phyloP scores from a whole-genome alignment of 768 basidiomycete species.

The Sporobolomyces pararoseus region DNA sequence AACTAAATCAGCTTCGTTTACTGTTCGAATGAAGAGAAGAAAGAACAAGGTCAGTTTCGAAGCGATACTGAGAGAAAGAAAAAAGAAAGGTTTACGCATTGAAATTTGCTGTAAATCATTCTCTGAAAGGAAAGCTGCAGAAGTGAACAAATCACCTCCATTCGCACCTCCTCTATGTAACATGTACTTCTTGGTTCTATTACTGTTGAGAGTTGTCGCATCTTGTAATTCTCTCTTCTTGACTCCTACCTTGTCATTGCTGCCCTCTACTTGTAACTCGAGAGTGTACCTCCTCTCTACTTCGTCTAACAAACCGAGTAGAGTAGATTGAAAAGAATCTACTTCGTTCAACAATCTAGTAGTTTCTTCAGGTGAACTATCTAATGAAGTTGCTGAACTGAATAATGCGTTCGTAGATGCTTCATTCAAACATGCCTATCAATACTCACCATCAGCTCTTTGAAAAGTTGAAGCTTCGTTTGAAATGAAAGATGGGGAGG shows the following conservation, averaged over 20 bases:
- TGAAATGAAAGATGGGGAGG: background rate
- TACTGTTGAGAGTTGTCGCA: background rate
- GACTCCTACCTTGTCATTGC: background rate
- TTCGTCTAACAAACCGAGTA: constrained; percentile 15
- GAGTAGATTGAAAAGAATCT: constrained; percentile 21
- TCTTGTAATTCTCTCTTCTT: constrained; percentile 6
- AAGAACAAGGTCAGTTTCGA: too few species aligned
- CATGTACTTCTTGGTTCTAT: constrained; percentile 20
- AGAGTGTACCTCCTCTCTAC: constrained; percentile 15
- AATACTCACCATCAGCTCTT: background rate
- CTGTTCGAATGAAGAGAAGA: constrained; percentile 2
- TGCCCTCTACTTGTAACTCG: background rate
- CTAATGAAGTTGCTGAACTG: constrained; percentile 9
- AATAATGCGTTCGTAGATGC: constrained; percentile 27
- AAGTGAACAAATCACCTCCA: constrained; percentile 31
- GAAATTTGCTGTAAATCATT: constrained; percentile 12
- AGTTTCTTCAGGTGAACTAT: background rate
- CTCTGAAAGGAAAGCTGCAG: constrained; percentile 17
- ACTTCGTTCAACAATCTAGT: constrained; percentile 27
- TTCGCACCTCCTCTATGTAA: constrained; percentile 25
- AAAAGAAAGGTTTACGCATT: background rate
- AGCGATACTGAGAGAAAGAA: background rate
- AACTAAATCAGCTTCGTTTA: constrained; percentile 28
- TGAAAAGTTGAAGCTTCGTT: background rate
- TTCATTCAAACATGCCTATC: constrained; percentile 26